A percentile compares a stretch with the other conserved stretches of the same genome.
These are phyloP conservation scores for Collybia sordida DNA, from an alignment of 768 basidiomycete genomes.

Conservation along the genomic window DNA sequence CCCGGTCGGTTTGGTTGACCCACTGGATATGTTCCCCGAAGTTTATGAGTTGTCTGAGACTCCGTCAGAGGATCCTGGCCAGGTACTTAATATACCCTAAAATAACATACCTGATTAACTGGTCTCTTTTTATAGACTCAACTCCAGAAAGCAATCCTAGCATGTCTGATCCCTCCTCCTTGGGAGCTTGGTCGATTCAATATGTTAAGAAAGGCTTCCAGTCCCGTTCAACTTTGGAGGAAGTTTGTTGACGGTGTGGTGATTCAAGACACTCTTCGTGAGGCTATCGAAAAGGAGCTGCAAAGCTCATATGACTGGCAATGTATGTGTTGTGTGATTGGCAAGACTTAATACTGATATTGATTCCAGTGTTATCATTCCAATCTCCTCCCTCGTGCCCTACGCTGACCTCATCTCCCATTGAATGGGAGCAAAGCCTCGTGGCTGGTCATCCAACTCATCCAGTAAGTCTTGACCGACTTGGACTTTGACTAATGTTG, in stretches of 20 bases:
- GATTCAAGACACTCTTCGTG: slow-evolving; percentile 28
- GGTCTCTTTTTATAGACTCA: slow-evolving; percentile 16
- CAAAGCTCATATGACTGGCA: slow-evolving; percentile 44
- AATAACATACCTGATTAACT: background rate
- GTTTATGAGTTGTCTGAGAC: slow-evolving; percentile 33
- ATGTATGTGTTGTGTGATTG: slow-evolving; percentile 25
- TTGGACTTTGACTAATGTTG: background rate
- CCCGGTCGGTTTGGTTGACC: slow-evolving; percentile 49
- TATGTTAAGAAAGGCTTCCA: slow-evolving; percentile 22
- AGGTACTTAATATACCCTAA: slow-evolving; percentile 6
- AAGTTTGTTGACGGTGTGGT: slow-evolving; percentile 40
- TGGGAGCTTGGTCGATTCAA: slow-evolving; percentile 36
- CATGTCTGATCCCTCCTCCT: slow-evolving; percentile 29
- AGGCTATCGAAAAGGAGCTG: slow-evolving; percentile 40
- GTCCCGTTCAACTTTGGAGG: slow-evolving; percentile 39
- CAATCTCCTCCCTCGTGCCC: slow-evolving; percentile 42
- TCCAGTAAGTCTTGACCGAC: slow-evolving; percentile 34
- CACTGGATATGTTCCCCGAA: slow-evolving; percentile 54
- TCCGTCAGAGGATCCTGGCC: slow-evolving; percentile 3
- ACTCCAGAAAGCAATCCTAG: slow-evolving; percentile 27
- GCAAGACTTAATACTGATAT: background rate
- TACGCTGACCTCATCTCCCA: slow-evolving; percentile 35
- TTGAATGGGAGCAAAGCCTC: slow-evolving; percentile 60
- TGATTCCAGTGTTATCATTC: slow-evolving; percentile 34
- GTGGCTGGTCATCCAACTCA: slow-evolving; percentile 62